These are phyloP conservation scores for Pseudogymnoascus sp. DNA, from an alignment of 2,329 filamentous ascomycete genomes.

Conservation along the genomic window DNA sequence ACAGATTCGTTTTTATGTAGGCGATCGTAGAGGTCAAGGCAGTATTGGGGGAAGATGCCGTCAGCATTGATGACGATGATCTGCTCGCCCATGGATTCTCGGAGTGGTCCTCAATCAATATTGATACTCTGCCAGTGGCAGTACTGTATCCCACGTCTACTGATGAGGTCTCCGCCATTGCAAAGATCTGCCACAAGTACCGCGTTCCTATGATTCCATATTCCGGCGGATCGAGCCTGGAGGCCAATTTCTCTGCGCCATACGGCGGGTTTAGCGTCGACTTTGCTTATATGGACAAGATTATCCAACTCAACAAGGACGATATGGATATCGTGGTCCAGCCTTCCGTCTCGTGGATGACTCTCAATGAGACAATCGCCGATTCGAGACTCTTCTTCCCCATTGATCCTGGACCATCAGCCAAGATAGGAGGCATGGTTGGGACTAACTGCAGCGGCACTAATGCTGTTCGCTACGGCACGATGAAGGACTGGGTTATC, in stretches of 20 bases:
- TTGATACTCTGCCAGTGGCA: conserved; percentile 52
- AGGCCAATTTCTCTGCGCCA: conserved; percentile 84
- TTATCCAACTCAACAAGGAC: conserved; percentile 70
- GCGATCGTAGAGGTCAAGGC: conserved; percentile 48
- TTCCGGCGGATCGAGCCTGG: conserved; percentile 77
- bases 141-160: conserved; percentile 57
- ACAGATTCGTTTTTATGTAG: conserved; percentile 29
- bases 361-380: conserved; percentile 65
- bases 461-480: conserved; percentile 73
- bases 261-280: conserved; percentile 84
- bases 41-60: conserved; percentile 46
- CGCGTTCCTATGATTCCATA: conserved; percentile 77
- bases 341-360: conserved; percentile 87
- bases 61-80: conserved; percentile 57
- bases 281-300: conserved; percentile 78
- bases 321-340: conserved; percentile 94
- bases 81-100: conserved; percentile 57
- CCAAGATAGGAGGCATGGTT: conserved; percentile 77
- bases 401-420: conserved; percentile 65
- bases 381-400: conserved; percentile 80
- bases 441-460: conserved; percentile 73
- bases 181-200: conserved; percentile 67
- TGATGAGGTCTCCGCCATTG: conserved; percentile 51
- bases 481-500: conserved; percentile 84
- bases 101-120: conserved; percentile 57